Evolutionary conservation across 75 land plant genomes (phyloP), one percentile per base, ranked within the genome.

Genomic region (Ceratopteris richardii): DNA sequence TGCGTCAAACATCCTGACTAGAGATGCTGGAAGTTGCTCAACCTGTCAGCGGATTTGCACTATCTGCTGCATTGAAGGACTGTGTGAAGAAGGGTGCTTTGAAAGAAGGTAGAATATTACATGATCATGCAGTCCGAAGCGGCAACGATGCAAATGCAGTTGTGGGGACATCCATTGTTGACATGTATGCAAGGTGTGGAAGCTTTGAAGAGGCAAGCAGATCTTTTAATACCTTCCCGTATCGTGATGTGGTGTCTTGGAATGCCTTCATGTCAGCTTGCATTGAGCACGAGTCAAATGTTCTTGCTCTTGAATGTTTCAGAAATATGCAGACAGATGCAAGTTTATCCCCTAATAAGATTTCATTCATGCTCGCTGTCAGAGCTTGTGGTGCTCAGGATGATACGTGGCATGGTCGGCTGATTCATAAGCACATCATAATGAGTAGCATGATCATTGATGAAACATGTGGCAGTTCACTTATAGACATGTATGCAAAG

Each of bases 401-500:
- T 5, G 17, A 2, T 40, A 6, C 57, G 17, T 13, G 19, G 29
- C 66, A 70, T n/a, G 30, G 63, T 14, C 56, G 57, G 66, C 66
- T 48, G 33, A 14, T 70, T 36, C 73, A 70, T 0, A 31, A 64
- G 23, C 54, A 63, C 12, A 57, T 70, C 65, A 19, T 64, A 30
- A 31, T 44, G 19, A 20, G 60, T 43, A 47, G 66, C 16, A n/a
- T 58, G 1, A 36, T 44, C 47, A 11, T 41, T 0, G 56, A 70
- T 30, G 33, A 26, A 10, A 20, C 58, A 20, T n/a, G 39, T 37
- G 44, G 58, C 0, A 69, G 79, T 50, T 75, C 72, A 4, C 62
- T 83, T 10, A 57, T 79, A 28, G 68, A 71, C 39, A 66, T 76
- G 57, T 78, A 68, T 37, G 76, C 79, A 10, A 37, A 31, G 43